phyloP scores from a whole-genome alignment of 2,329 filamentous ascomycete genomes.

The Neopestalotiopsis sp. region DNA sequence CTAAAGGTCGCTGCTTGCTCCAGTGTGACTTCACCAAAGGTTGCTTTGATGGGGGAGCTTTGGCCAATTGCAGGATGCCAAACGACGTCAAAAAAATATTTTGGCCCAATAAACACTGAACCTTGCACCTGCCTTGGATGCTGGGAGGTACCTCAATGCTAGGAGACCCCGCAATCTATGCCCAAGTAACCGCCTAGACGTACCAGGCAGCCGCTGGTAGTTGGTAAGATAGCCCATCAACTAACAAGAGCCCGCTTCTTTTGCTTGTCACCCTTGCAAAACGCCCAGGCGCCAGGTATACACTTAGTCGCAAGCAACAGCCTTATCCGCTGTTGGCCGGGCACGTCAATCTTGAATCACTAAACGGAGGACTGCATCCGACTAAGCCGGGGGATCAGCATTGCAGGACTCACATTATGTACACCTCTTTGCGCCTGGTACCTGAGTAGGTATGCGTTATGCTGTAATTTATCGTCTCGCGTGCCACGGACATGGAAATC shows the following conservation, averaged over 20 bases:
- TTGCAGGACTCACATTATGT: not conserved
- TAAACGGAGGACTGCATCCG: not conserved
- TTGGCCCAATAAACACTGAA: constrained; percentile 2
- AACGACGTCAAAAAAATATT: constrained; percentile 12
- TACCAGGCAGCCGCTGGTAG: no score
- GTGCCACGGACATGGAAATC: no score
- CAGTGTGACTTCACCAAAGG: constrained; percentile 2
- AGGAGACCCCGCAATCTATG: not conserved
- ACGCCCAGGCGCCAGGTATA: not conserved
- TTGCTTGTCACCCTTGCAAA: not conserved
- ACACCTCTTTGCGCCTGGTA: no score
- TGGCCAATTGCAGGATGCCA: constrained; percentile 10
- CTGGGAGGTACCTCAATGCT: not conserved
- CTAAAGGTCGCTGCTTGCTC: not conserved
- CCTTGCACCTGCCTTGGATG: not conserved
- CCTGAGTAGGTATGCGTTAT: no score
- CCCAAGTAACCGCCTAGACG: no score
- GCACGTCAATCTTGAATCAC: not conserved
- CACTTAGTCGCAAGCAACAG: not conserved
- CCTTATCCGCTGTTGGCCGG: not conserved
- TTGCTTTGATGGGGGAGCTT: constrained; percentile 5
- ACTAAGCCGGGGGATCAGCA: not conserved
- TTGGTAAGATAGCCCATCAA: not conserved
- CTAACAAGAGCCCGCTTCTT: not conserved
- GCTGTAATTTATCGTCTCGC: no score